phyloP scores from a whole-genome alignment of 1,284 basidiomycete genomes.

The Singerocomus rubriflavus region DNA sequence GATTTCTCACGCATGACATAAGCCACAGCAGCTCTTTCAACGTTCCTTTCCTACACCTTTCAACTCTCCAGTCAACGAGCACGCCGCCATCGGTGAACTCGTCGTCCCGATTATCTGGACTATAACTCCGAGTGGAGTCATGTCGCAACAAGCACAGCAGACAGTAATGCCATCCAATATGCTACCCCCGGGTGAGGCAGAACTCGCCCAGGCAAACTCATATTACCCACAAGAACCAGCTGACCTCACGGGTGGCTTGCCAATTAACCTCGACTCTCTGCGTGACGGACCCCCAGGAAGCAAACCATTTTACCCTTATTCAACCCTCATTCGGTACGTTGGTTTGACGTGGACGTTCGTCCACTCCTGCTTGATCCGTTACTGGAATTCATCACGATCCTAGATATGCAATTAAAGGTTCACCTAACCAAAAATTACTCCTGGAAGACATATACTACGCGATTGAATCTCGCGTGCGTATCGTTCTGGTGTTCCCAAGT shows the following conservation, averaged over 20 bases:
- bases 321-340: conserved; percentile 76
- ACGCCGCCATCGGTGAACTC: conserved; percentile 16
- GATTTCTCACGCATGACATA: conserved; percentile 42
- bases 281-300: conserved; percentile 79
- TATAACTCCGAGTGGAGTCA: conserved; percentile 19
- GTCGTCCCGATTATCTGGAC: conserved; percentile 10
- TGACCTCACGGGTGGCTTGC: conserved; percentile 75
- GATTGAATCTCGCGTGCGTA: conserved; percentile 75
- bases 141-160: conserved; percentile 38
- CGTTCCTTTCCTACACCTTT: conserved; percentile 35
- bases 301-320: conserved; percentile 85
- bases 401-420: conserved; percentile 85
- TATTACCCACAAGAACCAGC: conserved; percentile 71
- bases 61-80: conserved; percentile 29
- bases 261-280: conserved; percentile 79
- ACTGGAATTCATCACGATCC: conserved; percentile 8
- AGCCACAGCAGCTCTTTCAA: conserved; percentile 35
- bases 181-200: conserved; percentile 40
- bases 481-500: neutral
- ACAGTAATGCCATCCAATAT: conserved; percentile 46
- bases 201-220: conserved; percentile 49
- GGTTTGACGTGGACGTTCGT: conserved; percentile 1
- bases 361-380: neutral
- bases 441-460: conserved; percentile 86
- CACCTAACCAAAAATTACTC: conserved; percentile 76